phyloP scores from a whole-genome alignment of 2,329 filamentous ascomycete genomes.

The Neophaeococcomyces mojaviensis region DNA sequence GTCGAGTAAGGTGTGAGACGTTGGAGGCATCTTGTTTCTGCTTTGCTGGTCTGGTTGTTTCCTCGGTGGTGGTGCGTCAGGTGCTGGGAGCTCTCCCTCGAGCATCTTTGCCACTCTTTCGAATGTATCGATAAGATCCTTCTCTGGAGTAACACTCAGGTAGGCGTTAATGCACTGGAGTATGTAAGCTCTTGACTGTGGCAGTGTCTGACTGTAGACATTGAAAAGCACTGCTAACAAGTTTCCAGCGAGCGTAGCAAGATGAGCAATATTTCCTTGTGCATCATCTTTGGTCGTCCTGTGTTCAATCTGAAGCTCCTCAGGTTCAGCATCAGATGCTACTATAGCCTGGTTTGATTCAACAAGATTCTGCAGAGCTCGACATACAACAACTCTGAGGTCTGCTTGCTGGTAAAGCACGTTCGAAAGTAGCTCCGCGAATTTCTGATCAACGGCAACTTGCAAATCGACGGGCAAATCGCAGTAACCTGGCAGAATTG shows the following conservation, averaged over 20 bases:
- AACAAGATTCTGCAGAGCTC: conserved; percentile 74
- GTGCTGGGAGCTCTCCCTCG: conserved; percentile 58
- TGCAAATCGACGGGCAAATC: conserved; percentile 75
- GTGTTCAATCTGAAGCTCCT: conserved; percentile 69
- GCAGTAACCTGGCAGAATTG: conserved; percentile 86
- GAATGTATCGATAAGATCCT: conserved; percentile 81
- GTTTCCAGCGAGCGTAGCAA: conserved; percentile 74
- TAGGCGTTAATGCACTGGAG: conserved; percentile 92
- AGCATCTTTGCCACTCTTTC: conserved; percentile 79
- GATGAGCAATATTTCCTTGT: conserved; percentile 70
- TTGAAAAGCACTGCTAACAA: conserved; percentile 97
- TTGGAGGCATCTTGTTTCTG: conserved; percentile 76
- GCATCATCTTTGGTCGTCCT: conserved; percentile 69
- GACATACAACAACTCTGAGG: conserved; percentile 78
- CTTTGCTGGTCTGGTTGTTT: conserved; percentile 52
- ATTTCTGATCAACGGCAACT: conserved; percentile 72
- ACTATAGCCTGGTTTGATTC: conserved; percentile 84
- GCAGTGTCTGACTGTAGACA: conserved; percentile 92
- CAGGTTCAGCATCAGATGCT: conserved; percentile 58
- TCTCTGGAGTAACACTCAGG: conserved; percentile 73
- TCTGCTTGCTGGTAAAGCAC: conserved; percentile 88
- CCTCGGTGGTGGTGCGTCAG: conserved; percentile 55
- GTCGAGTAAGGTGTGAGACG: conserved; percentile 91
- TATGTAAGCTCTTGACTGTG: conserved; percentile 83
- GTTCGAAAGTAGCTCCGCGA: conserved; percentile 86